Base-by-base conservation (phyloP, 2,329 filamentous ascomycete species). In the Neonectria ditissima region DNA sequence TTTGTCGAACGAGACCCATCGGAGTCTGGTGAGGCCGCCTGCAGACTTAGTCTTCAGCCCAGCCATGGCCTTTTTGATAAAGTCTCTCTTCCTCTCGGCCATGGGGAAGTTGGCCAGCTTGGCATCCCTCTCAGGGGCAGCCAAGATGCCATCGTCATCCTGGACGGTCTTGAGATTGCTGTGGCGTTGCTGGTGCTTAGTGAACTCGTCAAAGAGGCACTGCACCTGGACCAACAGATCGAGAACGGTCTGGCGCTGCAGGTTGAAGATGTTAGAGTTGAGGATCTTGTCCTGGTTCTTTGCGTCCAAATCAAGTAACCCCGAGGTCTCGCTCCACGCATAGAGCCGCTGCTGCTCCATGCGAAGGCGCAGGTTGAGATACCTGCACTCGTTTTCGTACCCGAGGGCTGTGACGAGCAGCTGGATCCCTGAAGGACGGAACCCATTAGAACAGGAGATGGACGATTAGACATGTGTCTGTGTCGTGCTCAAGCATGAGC, bases 341-440 rank as follows among this genome's bases (percentile, higher is more conserved):
- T 82, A 83, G 14, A 84, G 76, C 24, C 82, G 77, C 65, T 84
- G 81, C 72, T 85, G 81, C 69, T 84, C 82, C 79, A 84, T 82
- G 55, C 81, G 80, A 53, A 84, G 70, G 53, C 82, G 78, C 66
- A 84, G 69, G 63, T 83, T 83, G 61, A 84, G 79, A 68, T 83
- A 84, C 61, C 76, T 80, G 69, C 78, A 83, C 50, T 83, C 81
- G 63, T 84, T 78, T n/a, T 81, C 80, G 59, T 83, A 82, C 48
- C 80, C 79, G 47, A 79, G 73, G n/a, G 82, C 82, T 6, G 82
- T 84, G 47, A 84, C 73, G 32, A 84, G 77, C 54, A 84, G 74
- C 69, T 84, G 82, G 59, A 84, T 83, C 78, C 82, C 80, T 66
- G 37, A 43, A 47, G 18, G 28, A 57, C 37, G 43, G 45, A 10